Evolutionary conservation across 1,284 basidiomycete genomes (phyloP), one percentile per base, ranked within the genome.

Genomic region (Ceratobasidium sp.): DNA sequence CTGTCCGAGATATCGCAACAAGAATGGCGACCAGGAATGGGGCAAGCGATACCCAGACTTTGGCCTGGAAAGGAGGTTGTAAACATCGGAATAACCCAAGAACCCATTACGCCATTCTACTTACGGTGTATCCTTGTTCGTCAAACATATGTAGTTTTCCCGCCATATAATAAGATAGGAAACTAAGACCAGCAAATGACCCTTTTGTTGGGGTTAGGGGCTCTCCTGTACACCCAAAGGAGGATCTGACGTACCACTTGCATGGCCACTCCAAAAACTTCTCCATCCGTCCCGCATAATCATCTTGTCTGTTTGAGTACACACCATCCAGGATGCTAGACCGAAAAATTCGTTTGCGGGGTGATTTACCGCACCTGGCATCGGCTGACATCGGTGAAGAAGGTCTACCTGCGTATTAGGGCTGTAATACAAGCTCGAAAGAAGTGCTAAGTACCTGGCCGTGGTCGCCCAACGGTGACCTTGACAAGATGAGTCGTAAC

Each of bases 71-170:
- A n/a, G n/a, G 5, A 27, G 45, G 10, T 7, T 8, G 20, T 49
- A 35, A 50, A 15, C 22, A 55, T 15, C 3, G 40, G 34, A 17
- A 6, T 27, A 10, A 55, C 8, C 25, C 31, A 22, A 25, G 25
- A 29, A 43, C 3, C 17, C 13, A 25, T 8, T 15, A 47, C n/a
- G 45, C 7, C 10, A 47, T 20, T 45, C 17, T n/a, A 34, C 58
- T n/a, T 68, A 42, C 64, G 31, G 91, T 83, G 77, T 94, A 86
- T 1, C 94, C 94, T 53, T 87, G 84, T 47, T 82, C 81, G 77
- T 97, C 94, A 74, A 94, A 97, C 15, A 98, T 80, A 76, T 96
- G 95, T 75, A 97, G 80, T 79, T 98, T 98, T 4, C 94, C 95
- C 3, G 92, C 90, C 5, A 95, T 79, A 77, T 96, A 98, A 73